Evolutionary conservation across 2,329 filamentous ascomycete genomes (phyloP), one percentile per base, ranked within the genome.

Genomic region (Fusarium citri): DNA sequence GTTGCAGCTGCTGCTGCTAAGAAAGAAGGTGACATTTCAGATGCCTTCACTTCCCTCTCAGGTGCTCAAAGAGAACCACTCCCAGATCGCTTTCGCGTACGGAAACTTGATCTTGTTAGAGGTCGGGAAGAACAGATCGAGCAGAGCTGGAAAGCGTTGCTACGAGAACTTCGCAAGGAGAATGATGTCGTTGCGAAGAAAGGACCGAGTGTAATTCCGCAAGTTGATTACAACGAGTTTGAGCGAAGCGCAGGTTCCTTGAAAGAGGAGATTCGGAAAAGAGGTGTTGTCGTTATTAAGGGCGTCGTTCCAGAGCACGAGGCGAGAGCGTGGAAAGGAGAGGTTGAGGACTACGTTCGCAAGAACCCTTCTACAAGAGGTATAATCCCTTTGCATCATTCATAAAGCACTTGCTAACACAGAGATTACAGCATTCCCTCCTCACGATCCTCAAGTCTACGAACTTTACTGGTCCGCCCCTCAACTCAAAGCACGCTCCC

Each of bases 381-480:
- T 84, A 65, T 8, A 11, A 0, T 11, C 14, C n/a, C 28, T 22
- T 18, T 18, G 1, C 1, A 23, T 10, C 8, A 23, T 15, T 23
- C 6, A 11, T 1, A 22, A 8, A 8, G n/a, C n/a, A 2, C 2
- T 28, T 2, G 9, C 34, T 53, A 8, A 53, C 34, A 12, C 9
- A 8, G 9, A 14, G 12, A 4, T n/a, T 37, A 4, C 41, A 86
- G 91, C 88, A 4, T 94, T 92, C 67, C 92, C 91, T 0, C 78
- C 85, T 0, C 81, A 90, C 47, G 84, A 89, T 43, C 91, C 91
- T 0, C 89, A 92, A 46, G 91, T 94, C 8, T 93, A 88, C 73
- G 92, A 94, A 76, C 81, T 94, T 3, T 94, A 94, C 79, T 94
- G 91, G 91, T 91, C 90, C 0, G 83, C 84, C 3, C 83, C 90